Conservation (phyloP, 1,139 yeast species). For the Casaregolazyma lundiana region DNA sequence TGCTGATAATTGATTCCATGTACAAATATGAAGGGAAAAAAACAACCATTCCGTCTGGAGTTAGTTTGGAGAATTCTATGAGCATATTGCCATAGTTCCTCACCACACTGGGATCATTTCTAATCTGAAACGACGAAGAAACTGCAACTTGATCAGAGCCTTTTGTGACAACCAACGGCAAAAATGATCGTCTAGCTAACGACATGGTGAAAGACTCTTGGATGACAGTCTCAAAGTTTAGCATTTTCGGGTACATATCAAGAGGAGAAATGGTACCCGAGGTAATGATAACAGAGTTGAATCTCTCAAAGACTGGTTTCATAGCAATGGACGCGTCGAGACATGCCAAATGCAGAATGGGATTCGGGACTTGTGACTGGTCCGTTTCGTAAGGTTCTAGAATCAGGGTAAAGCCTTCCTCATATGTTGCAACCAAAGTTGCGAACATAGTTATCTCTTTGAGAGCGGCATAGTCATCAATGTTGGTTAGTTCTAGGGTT, state of each 20-base stretch:
- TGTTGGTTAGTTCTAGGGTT: constrained; percentile 79
- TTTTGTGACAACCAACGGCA: constrained; percentile 94
- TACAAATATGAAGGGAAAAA: constrained; percentile 95
- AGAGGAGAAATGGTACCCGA: constrained; percentile 97
- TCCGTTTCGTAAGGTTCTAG: constrained; percentile 96
- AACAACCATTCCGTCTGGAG: constrained; percentile 98
- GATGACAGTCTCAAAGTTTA: constrained; percentile 87
- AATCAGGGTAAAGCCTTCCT: constrained; percentile 83
- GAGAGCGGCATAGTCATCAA: constrained; percentile 87
- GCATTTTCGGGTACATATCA: constrained; percentile 98
- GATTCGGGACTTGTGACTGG: constrained; percentile 96
- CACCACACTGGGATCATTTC: constrained; percentile 97
- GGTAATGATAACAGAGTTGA: constrained; percentile 90
- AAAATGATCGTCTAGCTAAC: constrained; percentile 80
- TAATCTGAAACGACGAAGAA: constrained; percentile 89
- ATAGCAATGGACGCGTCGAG: constrained; percentile 97
- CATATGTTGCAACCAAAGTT: constrained; percentile 90
- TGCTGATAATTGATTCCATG: constrained; percentile 95
- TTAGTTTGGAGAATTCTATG: constrained; percentile 87
- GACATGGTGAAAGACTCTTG: constrained; percentile 97
- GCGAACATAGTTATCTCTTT: constrained; percentile 98
- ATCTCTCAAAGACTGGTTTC: constrained; percentile 91
- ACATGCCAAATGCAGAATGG: constrained; percentile 90
- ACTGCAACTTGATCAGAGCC: constrained; percentile 98
- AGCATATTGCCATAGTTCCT: constrained; percentile 91